A percentile compares a stretch with the other conserved stretches of the same genome.
These are phyloP conservation scores for Mrakia blollopis DNA, from an alignment of 768 basidiomycete species.

Conservation along the genomic window DNA sequence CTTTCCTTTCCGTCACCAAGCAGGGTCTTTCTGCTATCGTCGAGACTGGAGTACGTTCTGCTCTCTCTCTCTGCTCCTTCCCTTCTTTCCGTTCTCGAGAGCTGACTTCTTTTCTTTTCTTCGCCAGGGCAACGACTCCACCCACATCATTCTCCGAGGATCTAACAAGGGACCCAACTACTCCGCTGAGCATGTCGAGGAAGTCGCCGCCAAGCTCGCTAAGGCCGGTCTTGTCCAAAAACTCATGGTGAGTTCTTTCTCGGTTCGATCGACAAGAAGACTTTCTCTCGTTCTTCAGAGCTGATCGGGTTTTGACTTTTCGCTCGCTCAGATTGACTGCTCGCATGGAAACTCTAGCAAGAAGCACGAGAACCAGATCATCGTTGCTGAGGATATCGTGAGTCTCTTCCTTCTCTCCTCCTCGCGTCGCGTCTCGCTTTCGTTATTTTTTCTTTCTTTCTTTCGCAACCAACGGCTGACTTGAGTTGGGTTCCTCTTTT, in stretches of 20 bases:
- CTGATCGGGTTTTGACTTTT: conserved; percentile 22
- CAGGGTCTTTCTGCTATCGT: conserved; percentile 69
- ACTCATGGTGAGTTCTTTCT: conserved; percentile 65
- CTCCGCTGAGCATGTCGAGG: conserved; percentile 68
- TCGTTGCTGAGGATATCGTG: conserved; percentile 86
- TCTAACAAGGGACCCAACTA: conserved; percentile 88
- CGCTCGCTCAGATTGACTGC: conserved; percentile 70
- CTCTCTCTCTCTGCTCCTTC: not conserved
- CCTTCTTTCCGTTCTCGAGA: not conserved
- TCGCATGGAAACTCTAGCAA: conserved; percentile 94
- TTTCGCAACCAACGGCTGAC: not conserved
- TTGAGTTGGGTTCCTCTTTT: too few species aligned
- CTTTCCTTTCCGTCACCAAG: conserved; percentile 95
- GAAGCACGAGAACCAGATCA: conserved; percentile 79
- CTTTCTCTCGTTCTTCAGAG: not conserved
- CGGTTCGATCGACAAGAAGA: not conserved
- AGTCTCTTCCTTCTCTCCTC: conserved; percentile 41
- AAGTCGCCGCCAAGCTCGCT: conserved; percentile 63
- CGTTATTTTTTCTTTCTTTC: too few species aligned
- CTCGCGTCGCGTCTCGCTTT: not conserved
- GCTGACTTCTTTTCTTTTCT: not conserved
- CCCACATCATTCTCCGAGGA: conserved; percentile 82
- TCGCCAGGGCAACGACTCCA: conserved; percentile 49
- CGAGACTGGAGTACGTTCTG: conserved; percentile 58
- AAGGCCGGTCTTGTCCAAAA: conserved; percentile 74